These are phyloP conservation scores for Vitis rotundifolia DNA, from an alignment of 164 flowering plant species.

Conservation along the genomic window DNA sequence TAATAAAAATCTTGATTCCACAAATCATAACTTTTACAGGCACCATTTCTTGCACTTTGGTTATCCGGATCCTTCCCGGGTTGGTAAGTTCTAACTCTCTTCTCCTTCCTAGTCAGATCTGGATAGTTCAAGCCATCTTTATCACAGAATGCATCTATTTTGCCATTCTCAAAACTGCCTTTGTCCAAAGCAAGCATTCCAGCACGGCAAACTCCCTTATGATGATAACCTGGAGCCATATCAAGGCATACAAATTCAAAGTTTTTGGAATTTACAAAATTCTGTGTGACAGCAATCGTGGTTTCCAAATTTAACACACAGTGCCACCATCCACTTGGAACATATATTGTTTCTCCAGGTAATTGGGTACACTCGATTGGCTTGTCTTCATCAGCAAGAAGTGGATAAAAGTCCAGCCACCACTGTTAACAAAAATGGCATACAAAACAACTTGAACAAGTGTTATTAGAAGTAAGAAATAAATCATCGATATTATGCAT, in stretches of 20 bases:
- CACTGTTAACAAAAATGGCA: constrained; percentile 48
- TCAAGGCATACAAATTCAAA: constrained; percentile 94
- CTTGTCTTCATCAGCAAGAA: constrained; percentile 84
- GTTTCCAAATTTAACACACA: constrained; percentile 93
- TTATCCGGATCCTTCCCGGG: constrained; percentile 15
- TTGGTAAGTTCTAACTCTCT: constrained; percentile 45
- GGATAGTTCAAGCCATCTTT: constrained; percentile 29
- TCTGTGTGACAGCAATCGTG: constrained; percentile 93
- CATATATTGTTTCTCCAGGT: constrained; percentile 97
- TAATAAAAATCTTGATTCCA: constrained; percentile 48
- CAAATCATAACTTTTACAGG: constrained; percentile 21
- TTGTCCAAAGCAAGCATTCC: constrained; percentile 87
- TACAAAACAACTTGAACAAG: constrained; percentile 3
- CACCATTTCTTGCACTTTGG: constrained; percentile 26
- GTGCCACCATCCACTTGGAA: constrained; percentile 99
- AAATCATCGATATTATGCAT: neutral
- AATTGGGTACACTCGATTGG: constrained; percentile 92
- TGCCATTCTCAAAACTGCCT: constrained; percentile 23
- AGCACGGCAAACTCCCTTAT: constrained; percentile 95
- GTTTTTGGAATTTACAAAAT: constrained; percentile 83
- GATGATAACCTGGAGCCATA: constrained; percentile 94
- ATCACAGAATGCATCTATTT: constrained; percentile 18
- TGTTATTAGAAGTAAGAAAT: neutral
- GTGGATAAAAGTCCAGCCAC: constrained; percentile 98
- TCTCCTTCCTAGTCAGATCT: constrained; percentile 52